phyloP scores from a whole-genome alignment of 169 alveolate species.

The Plasmodium inui region DNA sequence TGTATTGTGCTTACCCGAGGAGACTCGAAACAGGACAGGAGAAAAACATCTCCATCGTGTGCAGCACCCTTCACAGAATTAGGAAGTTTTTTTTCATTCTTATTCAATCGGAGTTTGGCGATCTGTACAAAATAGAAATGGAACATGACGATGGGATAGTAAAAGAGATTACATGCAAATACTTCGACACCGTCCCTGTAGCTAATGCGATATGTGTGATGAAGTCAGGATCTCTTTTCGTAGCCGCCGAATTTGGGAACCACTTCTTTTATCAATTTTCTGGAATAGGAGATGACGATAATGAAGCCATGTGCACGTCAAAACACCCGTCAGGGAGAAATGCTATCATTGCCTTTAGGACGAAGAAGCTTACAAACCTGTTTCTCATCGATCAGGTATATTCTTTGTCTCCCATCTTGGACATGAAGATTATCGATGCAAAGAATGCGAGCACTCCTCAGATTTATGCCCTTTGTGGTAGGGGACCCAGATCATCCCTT shows the following conservation, averaged over 20 bases:
- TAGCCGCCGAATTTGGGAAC: conserved; percentile 97
- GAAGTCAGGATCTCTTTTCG: conserved; percentile 96
- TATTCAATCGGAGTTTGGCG: conserved; percentile 97
- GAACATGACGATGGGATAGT: conserved; percentile 91
- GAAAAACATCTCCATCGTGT: conserved; percentile 90
- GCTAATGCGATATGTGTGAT: conserved; percentile 93
- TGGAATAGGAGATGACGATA: conserved; percentile 86
- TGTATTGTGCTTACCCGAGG: conserved; percentile 94
- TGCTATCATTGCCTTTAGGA: conserved; percentile 93
- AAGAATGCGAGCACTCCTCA: conserved; percentile 84
- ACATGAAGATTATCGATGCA: conserved; percentile 95
- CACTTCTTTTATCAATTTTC: conserved; percentile 91
- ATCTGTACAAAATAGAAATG: conserved; percentile 91
- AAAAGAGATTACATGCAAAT: conserved; percentile 90
- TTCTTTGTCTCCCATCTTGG: conserved; percentile 95
- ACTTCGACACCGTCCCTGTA: conserved; percentile 98
- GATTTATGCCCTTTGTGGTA: conserved; percentile 94
- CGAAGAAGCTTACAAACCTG: conserved; percentile 91
- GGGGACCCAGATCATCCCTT: conserved; percentile 95
- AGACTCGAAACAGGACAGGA: conserved; percentile 93
- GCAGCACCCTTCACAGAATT: conserved; percentile 93
- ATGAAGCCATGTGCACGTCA: conserved; percentile 91
- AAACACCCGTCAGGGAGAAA: conserved; percentile 89
- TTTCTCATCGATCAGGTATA: conserved; percentile 91
- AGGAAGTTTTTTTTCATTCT: conserved; percentile 95